Conservation (phyloP, 352 stramenopile species). For the Pythium sukuiense region DNA sequence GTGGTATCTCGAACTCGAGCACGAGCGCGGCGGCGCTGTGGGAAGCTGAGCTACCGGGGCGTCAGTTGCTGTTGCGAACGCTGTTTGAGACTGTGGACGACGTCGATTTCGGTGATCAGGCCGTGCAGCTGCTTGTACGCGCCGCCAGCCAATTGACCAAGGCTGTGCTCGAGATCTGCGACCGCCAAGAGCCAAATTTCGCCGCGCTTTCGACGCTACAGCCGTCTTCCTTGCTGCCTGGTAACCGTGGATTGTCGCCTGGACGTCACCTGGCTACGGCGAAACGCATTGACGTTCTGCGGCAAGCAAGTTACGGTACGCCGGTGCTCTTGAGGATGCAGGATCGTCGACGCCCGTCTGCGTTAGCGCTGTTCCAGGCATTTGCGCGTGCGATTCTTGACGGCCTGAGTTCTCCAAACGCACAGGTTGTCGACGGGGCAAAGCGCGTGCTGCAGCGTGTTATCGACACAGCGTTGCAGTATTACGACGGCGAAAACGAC, state of each 20-base stretch:
- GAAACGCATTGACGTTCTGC: slow-evolving; percentile 77
- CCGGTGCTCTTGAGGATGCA: slow-evolving; percentile 43
- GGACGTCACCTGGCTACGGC: slow-evolving; percentile 76
- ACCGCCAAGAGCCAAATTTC: slow-evolving; percentile 61
- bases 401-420: slow-evolving; percentile 63
- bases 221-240: slow-evolving; percentile 71
- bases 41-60: slow-evolving; percentile 48
- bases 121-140: slow-evolving; percentile 50
- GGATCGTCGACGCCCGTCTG: slow-evolving; percentile 23
- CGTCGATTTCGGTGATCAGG: slow-evolving; percentile 64
- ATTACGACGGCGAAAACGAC: slow-evolving; percentile 21
- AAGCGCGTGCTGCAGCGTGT: slow-evolving; percentile 54
- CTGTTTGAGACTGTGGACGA: slow-evolving; percentile 80
- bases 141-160: slow-evolving; percentile 63
- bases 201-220: slow-evolving; percentile 68
- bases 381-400: slow-evolving; percentile 66
- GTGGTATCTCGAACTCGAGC: not conserved
- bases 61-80: slow-evolving; percentile 54
- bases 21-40: slow-evolving; percentile 17
- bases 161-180: slow-evolving; percentile 45
- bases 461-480: slow-evolving; percentile 42
- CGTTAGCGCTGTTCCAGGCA: slow-evolving; percentile 61
- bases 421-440: slow-evolving; percentile 54
- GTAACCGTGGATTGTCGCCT: slow-evolving; percentile 75
- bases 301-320: slow-evolving; percentile 72